Conservation (phyloP, 2,329 filamentous ascomycete species). For the Colletotrichum australisinense region DNA sequence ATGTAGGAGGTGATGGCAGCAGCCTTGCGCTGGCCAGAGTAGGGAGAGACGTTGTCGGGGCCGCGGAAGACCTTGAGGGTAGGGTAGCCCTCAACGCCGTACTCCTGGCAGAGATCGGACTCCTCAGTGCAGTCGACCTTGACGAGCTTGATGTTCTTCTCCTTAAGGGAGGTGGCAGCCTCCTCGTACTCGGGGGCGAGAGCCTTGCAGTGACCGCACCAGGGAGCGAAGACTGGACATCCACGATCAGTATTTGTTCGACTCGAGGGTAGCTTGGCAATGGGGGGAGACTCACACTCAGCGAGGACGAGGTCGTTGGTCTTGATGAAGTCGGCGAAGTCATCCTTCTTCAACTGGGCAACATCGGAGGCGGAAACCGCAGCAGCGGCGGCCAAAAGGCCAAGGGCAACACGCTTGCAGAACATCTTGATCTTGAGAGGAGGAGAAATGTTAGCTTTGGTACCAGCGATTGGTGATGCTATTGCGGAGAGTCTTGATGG, state of each 20-base stretch:
- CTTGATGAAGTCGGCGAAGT: constrained; percentile 88
- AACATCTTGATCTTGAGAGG: constrained; percentile 54
- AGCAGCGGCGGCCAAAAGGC: constrained; percentile 66
- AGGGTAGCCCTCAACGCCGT: constrained; percentile 96
- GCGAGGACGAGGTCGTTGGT: constrained; percentile 90
- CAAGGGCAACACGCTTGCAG: constrained; percentile 62
- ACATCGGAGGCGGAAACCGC: constrained; percentile 80
- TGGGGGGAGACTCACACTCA: constrained; percentile 77
- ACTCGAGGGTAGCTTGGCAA: neutral
- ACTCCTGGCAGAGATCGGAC: constrained; percentile 87
- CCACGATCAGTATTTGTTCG: constrained; percentile 48
- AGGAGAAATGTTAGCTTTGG: neutral
- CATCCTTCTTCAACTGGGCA: constrained; percentile 83
- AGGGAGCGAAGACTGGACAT: constrained; percentile 85
- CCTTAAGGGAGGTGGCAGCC: constrained; percentile 85
- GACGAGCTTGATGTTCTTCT: constrained; percentile 86
- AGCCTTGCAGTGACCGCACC: constrained; percentile 99
- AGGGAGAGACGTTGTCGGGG: constrained; percentile 81
- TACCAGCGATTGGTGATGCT: neutral
- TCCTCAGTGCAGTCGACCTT: constrained; percentile 98
- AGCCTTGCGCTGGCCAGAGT: constrained; percentile 90
- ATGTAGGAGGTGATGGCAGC: constrained; percentile 86
- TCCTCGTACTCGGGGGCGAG: constrained; percentile 93
- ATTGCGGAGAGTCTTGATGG: neutral
- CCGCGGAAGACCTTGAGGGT: constrained; percentile 99